Conservation (phyloP, 441 rosid genomes). For the Aquilaria agallochum region DNA sequence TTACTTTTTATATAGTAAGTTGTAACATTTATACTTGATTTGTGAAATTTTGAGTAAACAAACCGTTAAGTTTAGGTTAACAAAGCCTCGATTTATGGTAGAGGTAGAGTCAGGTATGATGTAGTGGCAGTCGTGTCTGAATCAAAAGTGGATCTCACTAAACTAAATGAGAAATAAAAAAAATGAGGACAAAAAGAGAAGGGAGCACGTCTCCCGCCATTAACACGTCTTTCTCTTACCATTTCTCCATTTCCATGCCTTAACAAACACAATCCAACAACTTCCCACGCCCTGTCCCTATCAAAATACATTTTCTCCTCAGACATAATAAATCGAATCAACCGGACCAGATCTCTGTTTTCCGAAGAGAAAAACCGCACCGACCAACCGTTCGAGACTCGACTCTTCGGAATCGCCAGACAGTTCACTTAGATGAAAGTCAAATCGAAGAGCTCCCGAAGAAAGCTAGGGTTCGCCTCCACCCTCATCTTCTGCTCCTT, state of each 20-base stretch:
- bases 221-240: conserved; percentile 1
- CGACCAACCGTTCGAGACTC: too few species aligned
- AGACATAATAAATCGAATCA: background rate
- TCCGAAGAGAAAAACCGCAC: background rate
- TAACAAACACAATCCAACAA: background rate
- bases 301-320: too few species aligned
- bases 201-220: conserved; percentile 19
- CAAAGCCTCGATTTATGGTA: too few species aligned
- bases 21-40: too few species aligned
- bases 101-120: too few species aligned
- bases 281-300: background rate
- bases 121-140: too few species aligned
- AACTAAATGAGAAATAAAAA: background rate
- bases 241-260: too few species aligned
- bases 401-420: background rate
- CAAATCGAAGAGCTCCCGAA: conserved; percentile 47
- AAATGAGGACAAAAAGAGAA: background rate
- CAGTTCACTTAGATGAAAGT: conserved; percentile 38
- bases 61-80: too few species aligned
- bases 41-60: too few species aligned
- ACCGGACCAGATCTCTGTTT: background rate
- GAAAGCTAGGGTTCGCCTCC: conserved; percentile 49
- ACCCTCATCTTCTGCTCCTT: conserved; percentile 40
- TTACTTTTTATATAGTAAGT: too few species aligned
- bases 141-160: too few species aligned